Evolutionary conservation across 2,329 filamentous ascomycete genomes (phyloP).

Genomic region (Lachnellula arida): DNA sequence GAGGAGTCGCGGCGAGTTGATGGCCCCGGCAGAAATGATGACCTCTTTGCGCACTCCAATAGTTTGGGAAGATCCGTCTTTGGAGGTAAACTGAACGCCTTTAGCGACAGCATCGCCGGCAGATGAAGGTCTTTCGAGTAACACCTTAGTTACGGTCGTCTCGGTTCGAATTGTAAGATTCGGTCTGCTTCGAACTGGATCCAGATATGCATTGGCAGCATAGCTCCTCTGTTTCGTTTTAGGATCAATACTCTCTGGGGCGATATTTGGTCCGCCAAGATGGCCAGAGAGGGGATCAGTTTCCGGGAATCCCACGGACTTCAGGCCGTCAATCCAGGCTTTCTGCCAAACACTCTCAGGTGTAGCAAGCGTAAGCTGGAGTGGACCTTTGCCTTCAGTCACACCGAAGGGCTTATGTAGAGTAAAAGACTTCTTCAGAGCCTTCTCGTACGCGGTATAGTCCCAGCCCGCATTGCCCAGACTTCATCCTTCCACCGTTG

Average conservation of each 20-base stretch:
- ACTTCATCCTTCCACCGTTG: conserved; percentile 36
- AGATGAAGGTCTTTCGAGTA: conserved; percentile 33
- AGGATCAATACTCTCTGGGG: background rate
- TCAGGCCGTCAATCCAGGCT: background rate
- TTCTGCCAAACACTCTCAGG: background rate
- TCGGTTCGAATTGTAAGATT: conserved; percentile 82
- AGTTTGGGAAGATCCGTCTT: conserved; percentile 15
- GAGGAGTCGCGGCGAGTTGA: conserved; percentile 42
- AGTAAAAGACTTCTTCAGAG: background rate
- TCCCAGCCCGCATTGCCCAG: conserved; percentile 40
- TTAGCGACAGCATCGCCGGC: conserved; percentile 1
- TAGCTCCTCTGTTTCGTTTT: conserved; percentile 4
- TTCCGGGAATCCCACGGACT: conserved; percentile 7
- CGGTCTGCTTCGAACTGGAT: conserved; percentile 7
- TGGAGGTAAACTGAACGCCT: conserved; percentile 3
- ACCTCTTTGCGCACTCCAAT: conserved; percentile 35
- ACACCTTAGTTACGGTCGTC: conserved; percentile 75
- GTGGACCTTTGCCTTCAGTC: conserved; percentile 3
- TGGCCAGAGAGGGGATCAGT: background rate
- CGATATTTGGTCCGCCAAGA: background rate
- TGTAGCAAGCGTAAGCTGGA: background rate
- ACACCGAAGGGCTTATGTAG: background rate
- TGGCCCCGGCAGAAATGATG: conserved; percentile 42
- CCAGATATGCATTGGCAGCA: conserved; percentile 15
- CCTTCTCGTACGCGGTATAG: conserved; percentile 27